phyloP scores from a whole-genome alignment of 768 basidiomycete genomes.

The Clitopilus passeckerianus region DNA sequence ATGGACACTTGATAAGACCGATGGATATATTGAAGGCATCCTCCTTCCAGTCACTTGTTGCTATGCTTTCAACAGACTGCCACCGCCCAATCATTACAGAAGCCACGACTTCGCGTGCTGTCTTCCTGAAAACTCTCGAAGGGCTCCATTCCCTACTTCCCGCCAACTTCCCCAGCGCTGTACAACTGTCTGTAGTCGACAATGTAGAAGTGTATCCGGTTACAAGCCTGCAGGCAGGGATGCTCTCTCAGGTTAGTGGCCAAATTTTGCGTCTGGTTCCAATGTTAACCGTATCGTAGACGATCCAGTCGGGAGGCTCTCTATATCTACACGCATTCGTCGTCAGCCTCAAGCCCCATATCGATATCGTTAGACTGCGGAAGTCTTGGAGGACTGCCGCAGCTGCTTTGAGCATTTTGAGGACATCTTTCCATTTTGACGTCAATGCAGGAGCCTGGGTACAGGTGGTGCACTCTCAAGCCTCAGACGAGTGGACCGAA shows the following conservation, averaged over 20 bases:
- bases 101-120: background rate
- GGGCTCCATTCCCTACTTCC: background rate
- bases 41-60: constrained; percentile 14
- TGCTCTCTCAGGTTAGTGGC: constrained; percentile 39
- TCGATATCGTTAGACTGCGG: constrained; percentile 22
- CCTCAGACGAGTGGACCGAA: constrained; percentile 15
- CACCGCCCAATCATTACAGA: background rate
- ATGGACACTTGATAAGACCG: constrained; percentile 27
- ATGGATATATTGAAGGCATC: constrained; percentile 29
- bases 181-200: constrained; percentile 22
- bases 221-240: constrained; percentile 41
- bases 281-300: constrained; percentile 13
- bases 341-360: constrained; percentile 11
- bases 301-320: constrained; percentile 20
- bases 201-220: constrained; percentile 30
- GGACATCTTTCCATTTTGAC: constrained; percentile 44
- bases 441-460: constrained; percentile 27
- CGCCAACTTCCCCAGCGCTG: background rate
- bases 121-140: background rate
- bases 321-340: constrained; percentile 28
- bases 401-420: constrained; percentile 30
- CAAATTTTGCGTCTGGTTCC: constrained; percentile 25
- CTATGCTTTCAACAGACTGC: background rate
- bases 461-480: constrained; percentile 21
- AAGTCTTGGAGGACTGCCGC: constrained; percentile 30